Percentiles rank a stretch among this genome's conserved stretches.
Evolutionary conservation across 768 basidiomycete genomes (phyloP).

Genomic region (Pisolithus sp.): DNA sequence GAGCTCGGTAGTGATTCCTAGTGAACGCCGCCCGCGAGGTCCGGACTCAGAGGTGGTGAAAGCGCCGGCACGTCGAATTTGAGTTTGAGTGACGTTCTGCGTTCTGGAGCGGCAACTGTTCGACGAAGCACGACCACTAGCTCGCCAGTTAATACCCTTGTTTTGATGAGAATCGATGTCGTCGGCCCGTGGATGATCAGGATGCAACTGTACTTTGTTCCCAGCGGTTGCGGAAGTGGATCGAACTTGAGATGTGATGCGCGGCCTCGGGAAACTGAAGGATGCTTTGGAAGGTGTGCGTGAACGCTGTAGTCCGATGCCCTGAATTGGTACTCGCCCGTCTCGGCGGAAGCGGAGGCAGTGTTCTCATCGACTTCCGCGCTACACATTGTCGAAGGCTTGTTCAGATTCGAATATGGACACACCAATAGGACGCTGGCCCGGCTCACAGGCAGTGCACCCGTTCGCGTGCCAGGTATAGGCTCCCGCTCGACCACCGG

Average conservation of each 20-base stretch:
- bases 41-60: too few species aligned
- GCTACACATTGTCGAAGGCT: not conserved
- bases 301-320: slow-evolving; percentile 9
- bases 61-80: not conserved
- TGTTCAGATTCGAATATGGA: slow-evolving; percentile 2
- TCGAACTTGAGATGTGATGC: not conserved
- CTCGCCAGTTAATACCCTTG: not conserved
- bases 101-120: not conserved
- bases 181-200: not conserved
- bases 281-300: slow-evolving; percentile 10
- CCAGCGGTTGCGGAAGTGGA: slow-evolving; percentile 3
- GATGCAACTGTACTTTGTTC: slow-evolving; percentile 2
- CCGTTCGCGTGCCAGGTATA: not conserved
- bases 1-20: not conserved
- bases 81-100: not conserved
- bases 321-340: not conserved
- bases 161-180: not conserved
- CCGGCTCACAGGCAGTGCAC: not conserved
- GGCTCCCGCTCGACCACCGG: not conserved
- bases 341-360: slow-evolving; percentile 3
- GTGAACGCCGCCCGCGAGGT: not conserved
- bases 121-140: not conserved
- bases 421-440: not conserved
- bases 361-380: slow-evolving; percentile 15
- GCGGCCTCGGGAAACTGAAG: slow-evolving; percentile 3